A percentile compares a stretch with the other conserved stretches of the same genome.
Evolutionary conservation across 768 basidiomycete genomes (phyloP).

Genomic region (Tephrocybe sp.): DNA sequence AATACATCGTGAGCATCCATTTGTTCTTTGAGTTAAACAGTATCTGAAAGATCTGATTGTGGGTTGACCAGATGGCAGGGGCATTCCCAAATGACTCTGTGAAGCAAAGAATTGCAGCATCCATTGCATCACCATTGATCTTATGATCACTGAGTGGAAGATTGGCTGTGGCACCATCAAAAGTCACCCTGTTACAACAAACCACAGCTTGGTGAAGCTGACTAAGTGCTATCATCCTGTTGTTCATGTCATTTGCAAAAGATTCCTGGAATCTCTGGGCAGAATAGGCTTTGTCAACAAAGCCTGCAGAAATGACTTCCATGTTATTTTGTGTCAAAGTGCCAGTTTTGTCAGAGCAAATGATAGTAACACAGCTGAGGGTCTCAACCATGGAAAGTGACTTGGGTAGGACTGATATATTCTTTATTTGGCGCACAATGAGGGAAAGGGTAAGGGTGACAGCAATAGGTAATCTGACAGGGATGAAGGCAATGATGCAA

Average conservation of each 20-base stretch:
- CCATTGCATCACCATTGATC: slow-evolving; percentile 50
- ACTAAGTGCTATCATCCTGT: slow-evolving; percentile 11
- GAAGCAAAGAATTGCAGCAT: slow-evolving; percentile 53
- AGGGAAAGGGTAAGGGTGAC: slow-evolving; percentile 49
- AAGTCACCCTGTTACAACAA: slow-evolving; percentile 58
- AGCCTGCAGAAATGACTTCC: slow-evolving; percentile 49
- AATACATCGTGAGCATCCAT: slow-evolving; percentile 52
- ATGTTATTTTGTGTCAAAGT: slow-evolving; percentile 61
- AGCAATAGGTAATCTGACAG: slow-evolving; percentile 52
- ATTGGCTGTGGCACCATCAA: slow-evolving; percentile 31
- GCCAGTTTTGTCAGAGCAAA: slow-evolving; percentile 58
- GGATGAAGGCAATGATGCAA: slow-evolving; percentile 39
- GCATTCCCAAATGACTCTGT: slow-evolving; percentile 28
- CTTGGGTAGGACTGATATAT: slow-evolving; percentile 25
- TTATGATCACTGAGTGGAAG: slow-evolving; percentile 29
- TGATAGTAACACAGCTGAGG: slow-evolving; percentile 57
- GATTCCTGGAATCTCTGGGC: slow-evolving; percentile 21
- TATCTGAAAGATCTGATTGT: slow-evolving; percentile 35
- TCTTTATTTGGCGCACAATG: slow-evolving; percentile 16
- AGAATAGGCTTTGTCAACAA: slow-evolving; percentile 30
- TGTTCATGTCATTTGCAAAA: slow-evolving; percentile 5
- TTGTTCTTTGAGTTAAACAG: slow-evolving; percentile 55
- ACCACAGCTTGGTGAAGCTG: slow-evolving; percentile 36
- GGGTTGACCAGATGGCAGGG: slow-evolving; percentile 18
- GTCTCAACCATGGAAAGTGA: slow-evolving; percentile 67